Evolutionary conservation across 1,139 yeast species (phyloP).

Genomic region (Diutina mesorugosa): DNA sequence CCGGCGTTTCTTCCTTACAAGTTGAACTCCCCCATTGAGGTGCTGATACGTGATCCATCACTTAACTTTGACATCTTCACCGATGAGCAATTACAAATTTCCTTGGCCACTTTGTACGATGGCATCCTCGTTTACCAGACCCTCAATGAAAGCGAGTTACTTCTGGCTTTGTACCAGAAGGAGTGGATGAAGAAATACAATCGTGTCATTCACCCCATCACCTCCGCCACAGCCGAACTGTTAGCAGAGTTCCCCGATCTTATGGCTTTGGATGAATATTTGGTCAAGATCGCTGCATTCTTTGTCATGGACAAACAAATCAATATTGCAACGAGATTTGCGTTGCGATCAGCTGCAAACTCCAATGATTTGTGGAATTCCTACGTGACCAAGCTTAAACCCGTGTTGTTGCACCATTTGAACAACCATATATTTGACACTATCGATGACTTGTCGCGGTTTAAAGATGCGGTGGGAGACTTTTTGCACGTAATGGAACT

Average conservation of each 20-base stretch:
- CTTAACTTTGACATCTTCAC: constrained; percentile 31
- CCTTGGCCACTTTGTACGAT: constrained; percentile 64
- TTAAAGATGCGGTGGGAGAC: constrained; percentile 52
- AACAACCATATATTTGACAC: constrained; percentile 8
- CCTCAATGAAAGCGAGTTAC: constrained; percentile 47
- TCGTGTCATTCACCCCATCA: constrained; percentile 55
- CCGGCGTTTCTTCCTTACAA: constrained; percentile 42
- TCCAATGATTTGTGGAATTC: constrained; percentile 75
- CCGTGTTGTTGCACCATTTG: constrained; percentile 30
- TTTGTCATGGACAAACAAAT: constrained; percentile 64
- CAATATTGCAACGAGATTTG: constrained; percentile 41
- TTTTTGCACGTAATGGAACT: constrained; percentile 71
- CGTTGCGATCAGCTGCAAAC: constrained; percentile 39
- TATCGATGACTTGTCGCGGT: constrained; percentile 16
- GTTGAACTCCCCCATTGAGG: constrained; percentile 78
- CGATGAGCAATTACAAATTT: constrained; percentile 34
- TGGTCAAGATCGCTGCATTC: constrained; percentile 62
- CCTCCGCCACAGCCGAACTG: constrained; percentile 13
- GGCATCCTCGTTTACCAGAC: constrained; percentile 73
- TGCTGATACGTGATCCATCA: constrained; percentile 50
- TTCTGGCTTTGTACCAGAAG: constrained; percentile 51
- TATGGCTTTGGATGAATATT: constrained; percentile 37
- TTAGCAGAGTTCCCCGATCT: constrained; percentile 10
- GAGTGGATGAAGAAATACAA: constrained; percentile 69
- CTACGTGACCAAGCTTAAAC: constrained; percentile 43